phyloP scores from a whole-genome alignment of 495 filamentous ascomycete species.

The Schizothecium vesticola region DNA sequence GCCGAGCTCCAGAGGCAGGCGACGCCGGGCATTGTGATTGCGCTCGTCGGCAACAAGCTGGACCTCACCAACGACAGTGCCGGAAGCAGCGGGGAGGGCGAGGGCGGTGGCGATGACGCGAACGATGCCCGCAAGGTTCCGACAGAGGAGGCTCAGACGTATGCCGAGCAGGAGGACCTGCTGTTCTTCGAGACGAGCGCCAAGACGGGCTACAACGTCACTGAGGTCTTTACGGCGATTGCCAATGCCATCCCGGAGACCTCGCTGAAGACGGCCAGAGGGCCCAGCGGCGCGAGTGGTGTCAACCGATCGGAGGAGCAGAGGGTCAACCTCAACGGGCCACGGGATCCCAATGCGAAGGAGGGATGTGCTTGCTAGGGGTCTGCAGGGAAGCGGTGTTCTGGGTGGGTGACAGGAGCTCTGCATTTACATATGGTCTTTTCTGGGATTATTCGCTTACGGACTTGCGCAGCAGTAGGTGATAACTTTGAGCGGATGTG shows the following conservation, averaged over 20 bases:
- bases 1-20: slow-evolving; percentile 96
- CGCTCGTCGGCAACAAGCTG: slow-evolving; percentile 94
- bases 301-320: slow-evolving; percentile 53
- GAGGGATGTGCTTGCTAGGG: slow-evolving; percentile 90
- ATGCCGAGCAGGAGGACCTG: slow-evolving; percentile 89
- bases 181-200: slow-evolving; percentile 98
- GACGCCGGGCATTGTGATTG: slow-evolving; percentile 96
- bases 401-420: background rate
- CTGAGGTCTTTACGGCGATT: slow-evolving; percentile 96
- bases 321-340: slow-evolving; percentile 64
- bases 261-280: slow-evolving; percentile 80
- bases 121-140: slow-evolving; percentile 81
- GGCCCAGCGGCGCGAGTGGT: slow-evolving; percentile 55
- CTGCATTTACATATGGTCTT: slow-evolving; percentile 15
- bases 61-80: slow-evolving; percentile 66
- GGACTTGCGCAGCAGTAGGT: slow-evolving; percentile 7
- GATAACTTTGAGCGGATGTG: slow-evolving; percentile 1
- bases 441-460: slow-evolving; percentile 17
- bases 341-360: slow-evolving; percentile 61
- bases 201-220: slow-evolving; percentile 89
- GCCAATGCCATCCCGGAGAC: slow-evolving; percentile 96
- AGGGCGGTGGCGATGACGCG: slow-evolving; percentile 53
- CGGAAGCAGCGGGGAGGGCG: slow-evolving; percentile 34
- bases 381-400: slow-evolving; percentile 5
- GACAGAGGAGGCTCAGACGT: slow-evolving; percentile 80